A percentile compares a stretch with the other conserved stretches of the same genome.
These are phyloP conservation scores for Phytophthora vignae DNA, from an alignment of 352 stramenopile genomes.

Conservation along the genomic window DNA sequence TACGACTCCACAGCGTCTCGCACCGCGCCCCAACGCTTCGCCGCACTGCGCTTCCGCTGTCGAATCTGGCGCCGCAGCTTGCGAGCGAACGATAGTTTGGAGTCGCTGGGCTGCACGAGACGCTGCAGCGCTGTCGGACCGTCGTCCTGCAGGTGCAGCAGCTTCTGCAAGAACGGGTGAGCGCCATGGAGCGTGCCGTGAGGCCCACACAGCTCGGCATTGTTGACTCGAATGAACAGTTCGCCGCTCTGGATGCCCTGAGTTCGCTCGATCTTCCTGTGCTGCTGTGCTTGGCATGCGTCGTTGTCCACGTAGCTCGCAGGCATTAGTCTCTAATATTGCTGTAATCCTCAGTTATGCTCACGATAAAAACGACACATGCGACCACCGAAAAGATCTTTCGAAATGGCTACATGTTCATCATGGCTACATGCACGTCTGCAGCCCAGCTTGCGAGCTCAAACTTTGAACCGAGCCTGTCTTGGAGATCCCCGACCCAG, in stretches of 20 bases:
- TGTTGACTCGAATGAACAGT: constrained; percentile 51
- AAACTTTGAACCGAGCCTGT: constrained; percentile 23
- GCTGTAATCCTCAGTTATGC: too few relatives aligned
- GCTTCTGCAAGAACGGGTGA: constrained; percentile 37
- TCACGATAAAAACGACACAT: constrained; percentile 1
- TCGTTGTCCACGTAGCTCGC: not conserved
- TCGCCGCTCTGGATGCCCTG: constrained; percentile 52
- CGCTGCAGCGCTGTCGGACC: constrained; percentile 10
- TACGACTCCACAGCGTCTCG: constrained; percentile 4
- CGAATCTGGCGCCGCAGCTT: constrained; percentile 26
- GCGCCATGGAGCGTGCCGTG: constrained; percentile 37
- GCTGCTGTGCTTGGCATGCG: constrained; percentile 1
- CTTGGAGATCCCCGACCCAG: constrained; percentile 19
- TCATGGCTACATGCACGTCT: not conserved
- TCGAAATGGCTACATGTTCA: constrained; percentile 23
- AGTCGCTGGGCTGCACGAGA: constrained; percentile 26
- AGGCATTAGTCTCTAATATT: not conserved
- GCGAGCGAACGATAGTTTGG: constrained; percentile 35
- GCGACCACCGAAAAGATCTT: constrained; percentile 28
- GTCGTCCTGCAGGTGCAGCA: constrained; percentile 33
- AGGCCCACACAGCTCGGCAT: constrained; percentile 20
- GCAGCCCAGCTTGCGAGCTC: constrained; percentile 6
- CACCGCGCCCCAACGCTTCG: constrained; percentile 22
- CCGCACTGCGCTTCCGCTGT: constrained; percentile 1
- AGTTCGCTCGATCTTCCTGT: constrained; percentile 12